Conservation (phyloP, 495 filamentous ascomycete genomes). For the Delitschia confertaspora region DNA sequence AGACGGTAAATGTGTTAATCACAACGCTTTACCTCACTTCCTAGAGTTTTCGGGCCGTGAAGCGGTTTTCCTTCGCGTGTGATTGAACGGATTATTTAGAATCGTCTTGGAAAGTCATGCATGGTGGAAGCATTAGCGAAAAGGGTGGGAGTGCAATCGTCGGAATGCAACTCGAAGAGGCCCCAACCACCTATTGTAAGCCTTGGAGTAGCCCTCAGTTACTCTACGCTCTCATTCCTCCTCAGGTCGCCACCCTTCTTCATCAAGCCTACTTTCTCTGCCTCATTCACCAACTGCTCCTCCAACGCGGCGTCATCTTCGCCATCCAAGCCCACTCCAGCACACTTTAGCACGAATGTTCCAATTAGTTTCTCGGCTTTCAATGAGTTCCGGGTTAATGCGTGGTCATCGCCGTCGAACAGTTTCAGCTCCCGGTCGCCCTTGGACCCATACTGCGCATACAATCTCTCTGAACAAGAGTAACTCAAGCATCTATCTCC, state of each 20-base stretch:
- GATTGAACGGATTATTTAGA: too few relatives aligned
- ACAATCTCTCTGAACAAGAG: constrained; percentile 36
- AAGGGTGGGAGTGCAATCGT: too few relatives aligned
- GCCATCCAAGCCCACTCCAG: constrained; percentile 21
- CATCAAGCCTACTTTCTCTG: constrained; percentile 30
- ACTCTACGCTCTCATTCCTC: constrained; percentile 31
- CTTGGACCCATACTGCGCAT: constrained; percentile 31
- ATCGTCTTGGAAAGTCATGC: too few relatives aligned
- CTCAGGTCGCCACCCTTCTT: constrained; percentile 33
- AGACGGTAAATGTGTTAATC: too few relatives aligned
- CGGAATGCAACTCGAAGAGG: too few relatives aligned
- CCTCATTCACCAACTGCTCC: constrained; percentile 30
- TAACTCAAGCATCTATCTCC: constrained; percentile 32
- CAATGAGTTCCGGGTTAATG: constrained; percentile 32
- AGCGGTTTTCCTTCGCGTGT: too few relatives aligned
- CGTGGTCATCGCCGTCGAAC: constrained; percentile 40
- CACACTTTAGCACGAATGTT: constrained; percentile 32
- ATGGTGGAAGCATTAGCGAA: too few relatives aligned
- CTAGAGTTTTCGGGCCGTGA: too few relatives aligned
- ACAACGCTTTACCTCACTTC: too few relatives aligned
- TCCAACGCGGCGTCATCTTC: constrained; percentile 24
- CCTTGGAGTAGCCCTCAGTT: too few relatives aligned
- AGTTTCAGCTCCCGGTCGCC: constrained; percentile 35
- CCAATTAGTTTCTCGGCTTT: constrained; percentile 35
- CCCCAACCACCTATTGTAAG: too few relatives aligned